Conservation (phyloP, 371 early-diverging fungal genomes). For the Apophysomyces elegans region DNA sequence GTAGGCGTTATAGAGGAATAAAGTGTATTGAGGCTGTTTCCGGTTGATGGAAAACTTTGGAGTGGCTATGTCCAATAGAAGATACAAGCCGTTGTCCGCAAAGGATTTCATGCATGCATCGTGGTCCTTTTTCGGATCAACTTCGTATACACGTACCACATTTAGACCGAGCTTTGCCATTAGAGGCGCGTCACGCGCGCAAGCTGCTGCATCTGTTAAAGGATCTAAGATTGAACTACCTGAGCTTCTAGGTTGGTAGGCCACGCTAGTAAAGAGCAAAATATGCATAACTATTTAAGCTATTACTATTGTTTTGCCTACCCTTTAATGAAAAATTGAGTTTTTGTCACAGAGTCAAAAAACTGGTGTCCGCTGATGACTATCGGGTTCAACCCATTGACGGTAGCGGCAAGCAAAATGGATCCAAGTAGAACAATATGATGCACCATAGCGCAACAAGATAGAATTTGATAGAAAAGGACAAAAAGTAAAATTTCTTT, state of each 20-base stretch:
- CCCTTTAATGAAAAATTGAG: slow-evolving; percentile 83
- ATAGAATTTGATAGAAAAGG: not conserved
- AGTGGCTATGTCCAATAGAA: slow-evolving; percentile 71
- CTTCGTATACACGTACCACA: slow-evolving; percentile 80
- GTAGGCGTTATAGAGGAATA: slow-evolving; percentile 58
- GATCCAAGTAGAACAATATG: not conserved
- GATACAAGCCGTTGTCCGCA: slow-evolving; percentile 71
- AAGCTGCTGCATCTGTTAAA: slow-evolving; percentile 62
- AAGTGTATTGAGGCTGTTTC: slow-evolving; percentile 66
- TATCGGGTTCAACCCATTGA: slow-evolving; percentile 59
- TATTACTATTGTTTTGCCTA: slow-evolving; percentile 17
- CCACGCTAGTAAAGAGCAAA: slow-evolving; percentile 42
- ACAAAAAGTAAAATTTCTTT: not conserved
- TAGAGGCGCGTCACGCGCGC: slow-evolving; percentile 68
- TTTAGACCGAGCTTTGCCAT: slow-evolving; percentile 77
- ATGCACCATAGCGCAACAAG: not conserved
- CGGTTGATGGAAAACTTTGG: slow-evolving; percentile 71
- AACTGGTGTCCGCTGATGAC: slow-evolving; percentile 74
- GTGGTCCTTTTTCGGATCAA: slow-evolving; percentile 69
- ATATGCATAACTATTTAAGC: not conserved
- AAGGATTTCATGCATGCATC: slow-evolving; percentile 78
- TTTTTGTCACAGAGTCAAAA: slow-evolving; percentile 72
- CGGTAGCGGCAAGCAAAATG: slow-evolving; percentile 14
- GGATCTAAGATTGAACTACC: slow-evolving; percentile 52
- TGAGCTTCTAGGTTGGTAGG: slow-evolving; percentile 71